Evolutionary conservation across 2,329 filamentous ascomycete genomes (phyloP).

Genomic region (Bretziella fagacearum): DNA sequence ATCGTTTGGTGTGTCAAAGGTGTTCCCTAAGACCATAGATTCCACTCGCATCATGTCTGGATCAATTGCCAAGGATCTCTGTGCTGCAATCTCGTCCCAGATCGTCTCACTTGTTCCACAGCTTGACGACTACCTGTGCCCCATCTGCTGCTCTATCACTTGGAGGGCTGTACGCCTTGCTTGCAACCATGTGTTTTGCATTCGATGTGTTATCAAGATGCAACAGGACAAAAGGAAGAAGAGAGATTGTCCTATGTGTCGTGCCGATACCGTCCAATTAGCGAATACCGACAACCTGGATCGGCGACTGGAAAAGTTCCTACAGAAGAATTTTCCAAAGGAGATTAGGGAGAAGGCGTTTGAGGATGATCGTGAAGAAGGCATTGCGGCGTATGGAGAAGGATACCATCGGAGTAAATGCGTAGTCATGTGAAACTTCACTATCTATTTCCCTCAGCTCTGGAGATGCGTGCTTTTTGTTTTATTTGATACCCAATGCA

Average conservation of each 20-base stretch:
- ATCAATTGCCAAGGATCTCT: conserved; percentile 57
- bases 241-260: conserved; percentile 60
- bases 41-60: conserved; percentile 45
- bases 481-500: too few species aligned
- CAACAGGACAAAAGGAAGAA: conserved; percentile 38
- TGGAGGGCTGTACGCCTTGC: conserved; percentile 64
- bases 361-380: conserved; percentile 60
- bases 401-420: conserved; percentile 44
- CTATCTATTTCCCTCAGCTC: too few species aligned
- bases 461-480: too few species aligned
- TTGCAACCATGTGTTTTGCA: conserved; percentile 68
- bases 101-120: conserved; percentile 61
- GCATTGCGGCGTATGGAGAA: conserved; percentile 54
- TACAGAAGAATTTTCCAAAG: conserved; percentile 59
- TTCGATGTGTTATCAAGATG: conserved; percentile 65
- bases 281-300: conserved; percentile 51
- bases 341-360: conserved; percentile 50
- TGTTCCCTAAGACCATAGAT: conserved; percentile 42
- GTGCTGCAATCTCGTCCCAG: conserved; percentile 54
- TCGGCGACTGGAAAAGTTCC: conserved; percentile 45
- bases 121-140: conserved; percentile 69
- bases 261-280: conserved; percentile 51
- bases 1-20: conserved; percentile 47
- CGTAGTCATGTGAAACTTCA: conserved; percentile 44
- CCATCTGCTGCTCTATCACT: conserved; percentile 62